Base-by-base conservation (phyloP, 208 protist species). In the Strigomonas galati region DNA sequence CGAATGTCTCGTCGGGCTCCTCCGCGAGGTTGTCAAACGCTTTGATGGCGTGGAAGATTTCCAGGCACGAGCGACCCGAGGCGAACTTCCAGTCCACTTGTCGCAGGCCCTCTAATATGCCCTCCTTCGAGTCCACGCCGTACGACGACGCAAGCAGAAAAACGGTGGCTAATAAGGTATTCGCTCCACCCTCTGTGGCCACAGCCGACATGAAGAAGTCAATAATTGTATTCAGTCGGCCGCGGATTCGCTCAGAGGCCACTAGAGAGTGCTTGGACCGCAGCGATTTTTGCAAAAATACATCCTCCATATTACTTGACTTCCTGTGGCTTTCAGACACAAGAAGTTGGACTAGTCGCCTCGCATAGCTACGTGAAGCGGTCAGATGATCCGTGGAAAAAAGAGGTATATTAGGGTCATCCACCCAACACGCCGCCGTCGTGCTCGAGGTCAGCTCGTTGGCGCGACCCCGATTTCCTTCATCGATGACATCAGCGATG, bases 401-500 rank as follows among this genome's bases (percentile, higher is more conserved):
- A 9, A 62, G 37, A 27, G 58, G 58, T 2, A 30, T 27, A 27
- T 27, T 28, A 19, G 58, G 58, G n/a, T 30, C 23, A n/a, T 62
- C 58, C 3, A 62, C 37, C 58, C 58, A 62, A n/a, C 21, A 49
- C 21, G 35, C 0, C 5, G 23, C 24, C 5, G 4, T 19, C 9
- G 35, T 24, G 17, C 32, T 35, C 7, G 27, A 44, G 37, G 54
- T 32, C n/a, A 3, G 15, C 9, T 32, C 28, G 15, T 54, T 56
- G 19, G 19, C n/a, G 3, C n/a, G 27, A 10, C 44, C 52, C 6
- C 19, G 17, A 14, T 37, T 60, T 19, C 17, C 17, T 2, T 67
- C 67, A 44, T 87, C 81, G 51, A 78, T 62, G 24, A 87, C 69
- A 69, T 93, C 87, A 7, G 87, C 81, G 28, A 93, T 75, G 58